Evolutionary conservation across 2,329 filamentous ascomycete species (phyloP).

Genomic region (Byssochlamys sp.): DNA sequence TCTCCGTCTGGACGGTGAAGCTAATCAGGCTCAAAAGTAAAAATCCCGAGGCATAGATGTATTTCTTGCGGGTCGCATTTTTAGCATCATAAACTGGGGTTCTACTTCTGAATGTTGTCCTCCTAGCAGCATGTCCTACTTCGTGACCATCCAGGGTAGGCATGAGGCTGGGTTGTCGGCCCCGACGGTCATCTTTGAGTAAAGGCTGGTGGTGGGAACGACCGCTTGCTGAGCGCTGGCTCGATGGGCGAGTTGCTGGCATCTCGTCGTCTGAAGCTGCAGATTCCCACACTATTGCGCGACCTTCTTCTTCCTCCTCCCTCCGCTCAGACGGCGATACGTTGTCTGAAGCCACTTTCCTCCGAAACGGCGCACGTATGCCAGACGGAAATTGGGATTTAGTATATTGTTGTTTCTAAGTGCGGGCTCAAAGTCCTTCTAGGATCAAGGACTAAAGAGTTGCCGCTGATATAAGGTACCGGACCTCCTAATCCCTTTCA

Average conservation of each 20-base stretch:
- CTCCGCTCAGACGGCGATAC: constrained; percentile 10
- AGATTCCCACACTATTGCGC: constrained; percentile 28
- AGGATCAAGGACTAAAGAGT: neutral
- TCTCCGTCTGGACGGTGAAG: constrained; percentile 91
- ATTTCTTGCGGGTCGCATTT: constrained; percentile 65
- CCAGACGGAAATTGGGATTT: neutral
- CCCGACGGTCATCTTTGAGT: constrained; percentile 39
- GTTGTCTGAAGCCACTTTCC: constrained; percentile 24
- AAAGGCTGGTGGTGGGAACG: constrained; percentile 44
- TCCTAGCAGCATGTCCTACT: constrained; percentile 37
- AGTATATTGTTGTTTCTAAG: neutral
- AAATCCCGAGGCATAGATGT: constrained; percentile 78
- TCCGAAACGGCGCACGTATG: neutral
- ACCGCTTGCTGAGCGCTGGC: constrained; percentile 40
- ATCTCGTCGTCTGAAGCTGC: constrained; percentile 37
- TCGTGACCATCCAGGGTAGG: constrained; percentile 22
- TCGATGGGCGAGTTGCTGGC: constrained; percentile 36
- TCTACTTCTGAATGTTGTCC: constrained; percentile 65
- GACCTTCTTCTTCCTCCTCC: constrained; percentile 17
- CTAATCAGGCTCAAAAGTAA: constrained; percentile 71
- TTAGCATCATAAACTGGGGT: constrained; percentile 59
- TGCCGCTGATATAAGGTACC: neutral
- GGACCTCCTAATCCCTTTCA: neutral
- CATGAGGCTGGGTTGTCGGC: constrained; percentile 24
- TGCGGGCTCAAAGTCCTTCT: neutral